phyloP scores from a whole-genome alignment of 2,329 filamentous ascomycete species.

The Pseudovirgaria hyperparasitica region DNA sequence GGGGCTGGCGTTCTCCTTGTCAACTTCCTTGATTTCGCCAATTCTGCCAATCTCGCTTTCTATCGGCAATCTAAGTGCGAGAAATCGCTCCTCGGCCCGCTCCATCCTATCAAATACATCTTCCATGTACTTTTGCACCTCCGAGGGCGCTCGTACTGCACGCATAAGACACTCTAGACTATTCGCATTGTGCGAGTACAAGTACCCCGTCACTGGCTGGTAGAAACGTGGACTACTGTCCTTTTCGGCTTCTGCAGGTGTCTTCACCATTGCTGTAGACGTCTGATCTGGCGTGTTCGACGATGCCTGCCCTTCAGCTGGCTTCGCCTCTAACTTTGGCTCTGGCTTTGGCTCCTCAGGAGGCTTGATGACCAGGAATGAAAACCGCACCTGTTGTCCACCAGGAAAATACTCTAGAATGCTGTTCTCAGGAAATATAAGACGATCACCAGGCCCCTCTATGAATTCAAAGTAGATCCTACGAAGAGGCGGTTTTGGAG shows the following conservation, averaged over 20 bases:
- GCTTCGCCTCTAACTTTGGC: conserved; percentile 13
- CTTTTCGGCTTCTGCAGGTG: conserved; percentile 31
- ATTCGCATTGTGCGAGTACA: conserved; percentile 38
- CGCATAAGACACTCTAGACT: conserved; percentile 42
- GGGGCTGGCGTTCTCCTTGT: not conserved
- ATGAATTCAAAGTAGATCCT: conserved; percentile 25
- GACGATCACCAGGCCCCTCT: conserved; percentile 51
- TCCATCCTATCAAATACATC: conserved; percentile 41
- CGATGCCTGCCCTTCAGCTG: conserved; percentile 1
- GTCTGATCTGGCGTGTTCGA: conserved; percentile 20
- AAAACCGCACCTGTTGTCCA: conserved; percentile 54
- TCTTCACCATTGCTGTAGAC: conserved; percentile 4
- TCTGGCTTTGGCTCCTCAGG: conserved; percentile 25
- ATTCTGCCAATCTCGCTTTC: conserved; percentile 18
- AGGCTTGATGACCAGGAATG: conserved; percentile 65
- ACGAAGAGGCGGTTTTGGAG: conserved; percentile 29
- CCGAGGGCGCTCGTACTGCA: conserved; percentile 36
- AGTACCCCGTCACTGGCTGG: conserved; percentile 57
- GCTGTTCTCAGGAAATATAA: conserved; percentile 66
- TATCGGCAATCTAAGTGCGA: conserved; percentile 42
- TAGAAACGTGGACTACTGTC: conserved; percentile 40
- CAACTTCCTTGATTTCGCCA: conserved; percentile 5
- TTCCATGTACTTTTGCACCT: conserved; percentile 26
- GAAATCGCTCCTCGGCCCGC: conserved; percentile 40
- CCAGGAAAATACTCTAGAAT: conserved; percentile 56